Evolutionary conservation across 495 filamentous ascomycete species (phyloP).

Genomic region (Evansstolkia leycettana): DNA sequence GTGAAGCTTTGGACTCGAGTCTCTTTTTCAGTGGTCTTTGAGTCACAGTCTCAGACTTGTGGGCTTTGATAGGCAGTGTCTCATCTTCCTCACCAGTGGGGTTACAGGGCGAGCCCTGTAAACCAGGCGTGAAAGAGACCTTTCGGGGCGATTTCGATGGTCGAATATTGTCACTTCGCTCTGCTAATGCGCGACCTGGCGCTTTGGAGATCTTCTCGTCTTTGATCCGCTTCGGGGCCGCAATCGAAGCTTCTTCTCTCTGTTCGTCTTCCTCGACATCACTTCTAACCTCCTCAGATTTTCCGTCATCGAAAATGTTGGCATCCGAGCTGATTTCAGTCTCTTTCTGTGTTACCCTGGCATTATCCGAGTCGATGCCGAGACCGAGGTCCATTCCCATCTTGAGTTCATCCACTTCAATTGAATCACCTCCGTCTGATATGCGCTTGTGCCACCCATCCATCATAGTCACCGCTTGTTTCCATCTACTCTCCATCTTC

Average conservation of each 20-base stretch:
- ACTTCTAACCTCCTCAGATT: conserved; percentile 34
- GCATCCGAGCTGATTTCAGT: conserved; percentile 24
- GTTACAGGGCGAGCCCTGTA: conserved; percentile 24
- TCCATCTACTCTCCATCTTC: conserved; percentile 83
- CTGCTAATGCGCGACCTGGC: conserved; percentile 25
- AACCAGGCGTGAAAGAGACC: conserved; percentile 30
- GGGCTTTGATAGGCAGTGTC: conserved; percentile 25
- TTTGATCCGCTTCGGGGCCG: conserved; percentile 1
- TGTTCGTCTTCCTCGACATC: conserved; percentile 31
- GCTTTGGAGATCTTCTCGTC: conserved; percentile 13
- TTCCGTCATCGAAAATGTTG: conserved; percentile 41
- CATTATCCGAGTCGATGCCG: conserved; percentile 39
- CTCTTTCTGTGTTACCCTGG: conserved; percentile 20
- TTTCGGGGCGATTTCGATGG: conserved; percentile 27
- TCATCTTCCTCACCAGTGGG: conserved; percentile 18
- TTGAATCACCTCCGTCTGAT: conserved; percentile 60
- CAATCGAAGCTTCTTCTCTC: conserved; percentile 12
- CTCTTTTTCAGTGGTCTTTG: conserved; percentile 21
- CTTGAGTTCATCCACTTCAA: conserved; percentile 74
- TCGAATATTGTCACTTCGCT: conserved; percentile 30
- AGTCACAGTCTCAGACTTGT: conserved; percentile 23
- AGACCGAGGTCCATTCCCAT: conserved; percentile 59
- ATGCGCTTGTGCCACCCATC: conserved; percentile 85
- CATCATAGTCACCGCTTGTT: conserved; percentile 80
- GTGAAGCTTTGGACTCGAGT: conserved; percentile 17